These are phyloP conservation scores for Amaranthus hypochondriacus DNA, from an alignment of 148 eudicot species.

Conservation along the genomic window DNA sequence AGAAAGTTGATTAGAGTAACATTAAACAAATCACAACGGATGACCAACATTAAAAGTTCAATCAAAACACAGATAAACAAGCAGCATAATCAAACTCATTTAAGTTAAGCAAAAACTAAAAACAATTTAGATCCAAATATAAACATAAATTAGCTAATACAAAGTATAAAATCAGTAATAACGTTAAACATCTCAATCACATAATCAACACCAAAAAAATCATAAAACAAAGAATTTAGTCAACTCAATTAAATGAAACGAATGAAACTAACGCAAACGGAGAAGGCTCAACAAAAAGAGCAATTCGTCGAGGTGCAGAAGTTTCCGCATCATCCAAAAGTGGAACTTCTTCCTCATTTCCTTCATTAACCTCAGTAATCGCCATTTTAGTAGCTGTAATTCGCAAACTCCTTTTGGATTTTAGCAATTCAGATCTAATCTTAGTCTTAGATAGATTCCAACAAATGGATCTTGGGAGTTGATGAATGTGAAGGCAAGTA, in stretches of 20 bases:
- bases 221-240: not conserved
- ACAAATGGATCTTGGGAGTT: conserved; percentile 29
- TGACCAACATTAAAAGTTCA: not conserved
- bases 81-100: conserved; percentile 11
- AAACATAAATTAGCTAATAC: not conserved
- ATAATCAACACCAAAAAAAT: not conserved
- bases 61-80: not conserved
- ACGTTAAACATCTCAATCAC: not conserved
- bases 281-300: conserved; percentile 98
- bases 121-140: conserved; percentile 17
- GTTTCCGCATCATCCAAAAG: conserved; percentile 52
- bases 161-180: not conserved
- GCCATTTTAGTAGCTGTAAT: conserved; percentile 37
- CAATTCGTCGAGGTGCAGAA: conserved; percentile 79
- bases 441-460: conserved; percentile 19
- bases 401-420: conserved; percentile 23
- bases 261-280: conserved; percentile 80
- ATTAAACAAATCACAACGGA: not conserved
- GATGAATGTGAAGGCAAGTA: conserved; percentile 14
- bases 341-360: conserved; percentile 47
- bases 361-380: conserved; percentile 31
- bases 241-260: not conserved
- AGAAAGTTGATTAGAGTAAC: not conserved
- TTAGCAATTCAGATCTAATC: conserved; percentile 16
- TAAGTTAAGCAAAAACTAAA: not conserved